A percentile compares a stretch with the other conserved stretches of the same genome.
phyloP scores from a whole-genome alignment of 108 stramenopile genomes.

The Cyclostephanos invisitatus region DNA sequence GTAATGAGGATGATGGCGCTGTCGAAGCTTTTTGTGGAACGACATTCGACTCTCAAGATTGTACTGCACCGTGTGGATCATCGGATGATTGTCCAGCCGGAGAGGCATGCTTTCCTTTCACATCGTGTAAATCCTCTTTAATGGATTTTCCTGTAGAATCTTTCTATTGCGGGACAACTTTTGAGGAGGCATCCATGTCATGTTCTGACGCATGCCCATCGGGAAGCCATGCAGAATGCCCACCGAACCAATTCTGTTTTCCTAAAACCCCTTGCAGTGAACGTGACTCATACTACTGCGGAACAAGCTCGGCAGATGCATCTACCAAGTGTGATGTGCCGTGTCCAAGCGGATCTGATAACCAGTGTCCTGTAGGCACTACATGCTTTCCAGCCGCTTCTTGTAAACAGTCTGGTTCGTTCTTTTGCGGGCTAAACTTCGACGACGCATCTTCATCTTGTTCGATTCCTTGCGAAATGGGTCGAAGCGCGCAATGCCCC shows the following conservation, averaged over 20 bases:
- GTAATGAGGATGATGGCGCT: slow-evolving; percentile 52
- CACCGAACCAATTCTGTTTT: slow-evolving; percentile 34
- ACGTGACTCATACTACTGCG: slow-evolving; percentile 50
- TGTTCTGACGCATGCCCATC: slow-evolving; percentile 45
- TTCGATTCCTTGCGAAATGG: slow-evolving; percentile 35
- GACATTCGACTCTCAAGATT: slow-evolving; percentile 23
- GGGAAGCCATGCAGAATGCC: slow-evolving; percentile 42
- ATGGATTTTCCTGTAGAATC: slow-evolving; percentile 51
- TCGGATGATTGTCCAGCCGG: slow-evolving; percentile 38
- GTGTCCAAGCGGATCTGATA: slow-evolving; percentile 43
- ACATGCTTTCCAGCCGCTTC: slow-evolving; percentile 46
- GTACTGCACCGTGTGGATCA: slow-evolving; percentile 36
- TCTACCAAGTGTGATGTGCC: slow-evolving; percentile 41
- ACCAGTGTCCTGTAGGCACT: slow-evolving; percentile 38
- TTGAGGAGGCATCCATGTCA: slow-evolving; percentile 47
- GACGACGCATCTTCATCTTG: slow-evolving; percentile 42
- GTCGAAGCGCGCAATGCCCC: slow-evolving; percentile 41
- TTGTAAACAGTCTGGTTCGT: slow-evolving; percentile 46
- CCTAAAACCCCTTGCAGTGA: slow-evolving; percentile 48
- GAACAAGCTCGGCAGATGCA: slow-evolving; percentile 47
- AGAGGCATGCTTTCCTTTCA: slow-evolving; percentile 47
- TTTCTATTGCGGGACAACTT: slow-evolving; percentile 47
- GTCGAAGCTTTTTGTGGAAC: slow-evolving; percentile 46
- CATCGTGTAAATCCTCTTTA: slow-evolving; percentile 34
- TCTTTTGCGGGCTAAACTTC: slow-evolving; percentile 47